phyloP scores from a whole-genome alignment of 805 yeast species.

The Scheffersomyces amazonensis region DNA sequence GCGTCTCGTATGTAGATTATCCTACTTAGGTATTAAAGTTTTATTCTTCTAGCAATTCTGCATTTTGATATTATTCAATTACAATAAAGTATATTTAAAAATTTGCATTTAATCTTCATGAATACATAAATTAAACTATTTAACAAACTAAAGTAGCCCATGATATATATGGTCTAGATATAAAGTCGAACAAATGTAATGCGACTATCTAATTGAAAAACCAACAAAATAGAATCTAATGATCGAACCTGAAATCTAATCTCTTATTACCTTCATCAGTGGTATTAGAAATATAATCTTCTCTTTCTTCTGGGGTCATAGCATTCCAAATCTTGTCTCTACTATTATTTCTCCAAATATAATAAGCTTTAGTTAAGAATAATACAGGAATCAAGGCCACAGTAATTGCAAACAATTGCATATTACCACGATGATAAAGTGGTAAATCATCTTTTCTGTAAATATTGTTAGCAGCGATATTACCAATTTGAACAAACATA shows the following conservation, averaged over 20 bases:
- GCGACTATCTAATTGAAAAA: too few species aligned
- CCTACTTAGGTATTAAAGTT: too few species aligned
- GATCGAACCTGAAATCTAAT: constrained; percentile 44
- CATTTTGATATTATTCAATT: too few species aligned
- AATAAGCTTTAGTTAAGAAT: constrained; percentile 33
- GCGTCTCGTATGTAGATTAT: too few species aligned
- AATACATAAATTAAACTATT: too few species aligned
- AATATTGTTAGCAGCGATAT: constrained; percentile 52
- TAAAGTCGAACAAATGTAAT: too few species aligned
- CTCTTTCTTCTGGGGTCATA: constrained; percentile 48
- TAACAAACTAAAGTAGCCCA: too few species aligned
- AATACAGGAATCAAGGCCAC: constrained; percentile 27
- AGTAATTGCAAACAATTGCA: constrained; percentile 33
- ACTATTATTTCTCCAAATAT: constrained; percentile 37
- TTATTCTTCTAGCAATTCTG: too few species aligned
- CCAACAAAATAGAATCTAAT: too few species aligned
- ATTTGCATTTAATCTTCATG: too few species aligned
- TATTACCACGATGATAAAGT: constrained; percentile 56
- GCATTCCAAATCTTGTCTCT: constrained; percentile 50
- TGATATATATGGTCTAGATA: too few species aligned
- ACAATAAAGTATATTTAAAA: too few species aligned
- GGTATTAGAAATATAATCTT: constrained; percentile 43
- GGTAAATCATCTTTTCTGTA: constrained; percentile 61
- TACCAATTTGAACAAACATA: constrained; percentile 59
- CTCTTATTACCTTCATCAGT: constrained; percentile 43